Conservation (phyloP, 768 basidiomycete genomes). For the Polyporus arcularius region DNA sequence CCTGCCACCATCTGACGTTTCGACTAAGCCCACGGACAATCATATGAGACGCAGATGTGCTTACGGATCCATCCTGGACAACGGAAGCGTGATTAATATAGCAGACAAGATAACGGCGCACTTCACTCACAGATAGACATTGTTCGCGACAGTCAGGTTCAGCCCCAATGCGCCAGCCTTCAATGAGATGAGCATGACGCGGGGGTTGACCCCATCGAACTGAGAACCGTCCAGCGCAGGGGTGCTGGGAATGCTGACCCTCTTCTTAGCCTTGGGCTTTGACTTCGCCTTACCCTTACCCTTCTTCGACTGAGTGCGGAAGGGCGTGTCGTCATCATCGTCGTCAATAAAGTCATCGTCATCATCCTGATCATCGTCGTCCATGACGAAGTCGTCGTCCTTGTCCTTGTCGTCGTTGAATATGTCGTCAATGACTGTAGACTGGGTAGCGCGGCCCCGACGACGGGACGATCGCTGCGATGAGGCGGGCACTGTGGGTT, state of each 20-base stretch:
- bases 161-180: conserved; percentile 84
- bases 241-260: conserved; percentile 31
- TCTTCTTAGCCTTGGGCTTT: conserved; percentile 41
- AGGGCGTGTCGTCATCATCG: conserved; percentile 32
- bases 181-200: conserved; percentile 84
- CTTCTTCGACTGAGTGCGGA: conserved; percentile 16
- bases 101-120: not conserved
- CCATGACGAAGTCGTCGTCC: conserved; percentile 27
- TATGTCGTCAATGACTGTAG: not conserved
- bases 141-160: conserved; percentile 88
- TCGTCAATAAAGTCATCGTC: conserved; percentile 41
- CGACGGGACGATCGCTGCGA: conserved; percentile 9
- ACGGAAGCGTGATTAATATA: conserved; percentile 5
- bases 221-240: not conserved
- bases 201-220: conserved; percentile 50
- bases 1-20: conserved; percentile 75
- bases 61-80: conserved; percentile 77
- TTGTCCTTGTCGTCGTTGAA: conserved; percentile 13
- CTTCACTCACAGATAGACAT: conserved; percentile 70
- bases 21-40: not conserved
- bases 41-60: conserved; percentile 31
- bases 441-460: conserved; percentile 3
- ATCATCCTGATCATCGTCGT: conserved; percentile 18
- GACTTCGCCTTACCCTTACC: conserved; percentile 14
- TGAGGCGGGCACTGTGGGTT: not conserved